Conservation (phyloP, 1,284 basidiomycete genomes). For the Trichosporon coremiiforme region DNA sequence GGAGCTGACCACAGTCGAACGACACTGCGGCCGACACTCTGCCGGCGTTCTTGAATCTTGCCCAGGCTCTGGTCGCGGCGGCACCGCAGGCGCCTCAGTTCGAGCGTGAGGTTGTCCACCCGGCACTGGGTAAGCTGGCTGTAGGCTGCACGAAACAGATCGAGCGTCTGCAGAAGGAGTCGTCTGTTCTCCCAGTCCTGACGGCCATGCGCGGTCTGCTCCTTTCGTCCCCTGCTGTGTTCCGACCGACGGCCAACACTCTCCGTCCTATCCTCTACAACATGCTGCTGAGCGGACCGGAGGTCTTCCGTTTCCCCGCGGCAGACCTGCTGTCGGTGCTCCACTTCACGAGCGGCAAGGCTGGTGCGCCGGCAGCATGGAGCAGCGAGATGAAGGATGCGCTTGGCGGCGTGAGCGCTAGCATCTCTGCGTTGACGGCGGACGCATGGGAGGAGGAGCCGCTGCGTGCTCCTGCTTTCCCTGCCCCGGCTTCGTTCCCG, state of each 20-base stretch:
- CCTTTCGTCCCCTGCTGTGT: constrained; percentile 46
- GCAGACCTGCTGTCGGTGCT: constrained; percentile 42
- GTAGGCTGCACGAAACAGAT: constrained; percentile 42
- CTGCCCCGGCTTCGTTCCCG: constrained; percentile 27
- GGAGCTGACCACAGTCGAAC: constrained; percentile 21
- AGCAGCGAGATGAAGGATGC: constrained; percentile 42
- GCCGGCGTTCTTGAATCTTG: constrained; percentile 34
- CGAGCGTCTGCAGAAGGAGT: constrained; percentile 31
- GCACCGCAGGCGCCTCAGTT: constrained; percentile 47
- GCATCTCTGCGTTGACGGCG: constrained; percentile 34
- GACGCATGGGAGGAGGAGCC: constrained; percentile 50
- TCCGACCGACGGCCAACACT: constrained; percentile 42
- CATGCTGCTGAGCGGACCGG: constrained; percentile 36
- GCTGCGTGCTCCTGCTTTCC: constrained; percentile 22
- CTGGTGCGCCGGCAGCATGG: constrained; percentile 46
- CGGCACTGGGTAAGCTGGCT: constrained; percentile 51
- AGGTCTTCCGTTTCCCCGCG: constrained; percentile 24
- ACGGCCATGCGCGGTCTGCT: constrained; percentile 37
- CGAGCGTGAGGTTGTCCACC: constrained; percentile 50
- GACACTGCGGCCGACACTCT: constrained; percentile 20
- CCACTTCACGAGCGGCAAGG: constrained; percentile 50
- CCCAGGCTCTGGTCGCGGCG: constrained; percentile 37
- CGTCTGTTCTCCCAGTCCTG: constrained; percentile 27
- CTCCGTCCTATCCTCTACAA: constrained; percentile 39
- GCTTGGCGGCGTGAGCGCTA: constrained; percentile 40